Evolutionary conservation across 2,329 filamentous ascomycete species (phyloP).

Genomic region (Fusarium heterosporum): DNA sequence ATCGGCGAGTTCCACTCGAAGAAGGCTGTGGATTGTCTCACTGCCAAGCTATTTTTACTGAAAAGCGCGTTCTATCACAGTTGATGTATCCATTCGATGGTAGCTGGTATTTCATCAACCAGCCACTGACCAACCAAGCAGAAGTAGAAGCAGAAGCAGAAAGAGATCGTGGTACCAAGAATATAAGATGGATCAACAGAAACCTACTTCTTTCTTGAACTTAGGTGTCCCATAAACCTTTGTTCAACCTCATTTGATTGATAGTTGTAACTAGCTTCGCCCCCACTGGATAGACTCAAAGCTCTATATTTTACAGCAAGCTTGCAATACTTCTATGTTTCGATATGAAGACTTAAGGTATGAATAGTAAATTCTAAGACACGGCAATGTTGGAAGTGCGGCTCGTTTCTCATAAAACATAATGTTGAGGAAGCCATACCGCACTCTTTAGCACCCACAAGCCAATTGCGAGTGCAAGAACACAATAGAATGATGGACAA

Average conservation of each 20-base stretch:
- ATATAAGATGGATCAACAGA: not conserved
- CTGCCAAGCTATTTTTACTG: not conserved
- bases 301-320: not conserved
- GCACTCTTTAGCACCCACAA: not conserved
- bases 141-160: too few species aligned
- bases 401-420: not conserved
- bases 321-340: too few species aligned
- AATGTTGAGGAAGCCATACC: not conserved
- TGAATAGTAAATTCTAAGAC: not conserved
- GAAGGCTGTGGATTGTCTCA: not conserved
- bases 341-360: not conserved
- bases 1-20: not conserved
- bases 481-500: not conserved
- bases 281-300: not conserved
- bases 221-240: too few species aligned
- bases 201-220: not conserved
- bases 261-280: not conserved
- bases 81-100: too few species aligned
- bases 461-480: not conserved
- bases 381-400: not conserved
- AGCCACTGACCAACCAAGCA: too few species aligned
- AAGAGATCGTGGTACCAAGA: too few species aligned
- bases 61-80: too few species aligned
- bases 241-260: not conserved
- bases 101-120: too few species aligned